A percentile compares a stretch with the other conserved stretches of the same genome.
Conservation (phyloP, 768 basidiomycete species). For the Lentinula raphanica region DNA sequence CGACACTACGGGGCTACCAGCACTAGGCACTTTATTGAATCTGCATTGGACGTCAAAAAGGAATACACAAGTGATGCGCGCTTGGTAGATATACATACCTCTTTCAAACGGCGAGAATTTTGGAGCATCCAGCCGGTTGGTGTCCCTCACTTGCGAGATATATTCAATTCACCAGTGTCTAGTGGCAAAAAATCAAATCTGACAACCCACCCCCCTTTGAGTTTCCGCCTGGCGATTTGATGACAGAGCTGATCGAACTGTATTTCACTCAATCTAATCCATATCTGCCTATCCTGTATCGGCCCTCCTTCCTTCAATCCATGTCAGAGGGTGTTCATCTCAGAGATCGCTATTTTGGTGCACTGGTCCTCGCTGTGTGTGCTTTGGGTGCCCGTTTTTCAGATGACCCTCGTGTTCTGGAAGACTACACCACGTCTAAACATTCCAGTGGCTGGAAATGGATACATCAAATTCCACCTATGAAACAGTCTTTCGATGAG, state of each 20-base stretch:
- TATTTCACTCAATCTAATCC: conserved; percentile 42
- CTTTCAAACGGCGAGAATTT: conserved; percentile 13
- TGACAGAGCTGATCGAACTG: conserved; percentile 37
- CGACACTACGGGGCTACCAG: conserved; percentile 29
- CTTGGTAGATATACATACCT: background rate
- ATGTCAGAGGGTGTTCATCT: conserved; percentile 33
- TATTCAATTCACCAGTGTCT: background rate
- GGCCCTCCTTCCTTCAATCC: conserved; percentile 42
- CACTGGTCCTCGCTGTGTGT: conserved; percentile 46
- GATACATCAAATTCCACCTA: conserved; percentile 43
- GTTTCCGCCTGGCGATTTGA: conserved; percentile 37
- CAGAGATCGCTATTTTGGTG: conserved; percentile 33
- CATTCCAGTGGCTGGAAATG: conserved; percentile 39
- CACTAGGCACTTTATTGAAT: conserved; percentile 23
- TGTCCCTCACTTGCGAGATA: background rate
- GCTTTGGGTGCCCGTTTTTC: conserved; percentile 43
- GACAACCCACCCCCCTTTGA: conserved; percentile 13
- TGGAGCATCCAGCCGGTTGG: conserved; percentile 13
- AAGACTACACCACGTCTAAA: conserved; percentile 13
- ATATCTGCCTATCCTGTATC: conserved; percentile 44
- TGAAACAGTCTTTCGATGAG: conserved; percentile 41
- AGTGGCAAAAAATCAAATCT: conserved; percentile 15
- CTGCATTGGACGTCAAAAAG: conserved; percentile 35
- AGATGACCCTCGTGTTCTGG: conserved; percentile 33
- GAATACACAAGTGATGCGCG: conserved; percentile 16